Base-by-base conservation (phyloP, 352 stramenopile genomes). In the Globisporangium perplexum region DNA sequence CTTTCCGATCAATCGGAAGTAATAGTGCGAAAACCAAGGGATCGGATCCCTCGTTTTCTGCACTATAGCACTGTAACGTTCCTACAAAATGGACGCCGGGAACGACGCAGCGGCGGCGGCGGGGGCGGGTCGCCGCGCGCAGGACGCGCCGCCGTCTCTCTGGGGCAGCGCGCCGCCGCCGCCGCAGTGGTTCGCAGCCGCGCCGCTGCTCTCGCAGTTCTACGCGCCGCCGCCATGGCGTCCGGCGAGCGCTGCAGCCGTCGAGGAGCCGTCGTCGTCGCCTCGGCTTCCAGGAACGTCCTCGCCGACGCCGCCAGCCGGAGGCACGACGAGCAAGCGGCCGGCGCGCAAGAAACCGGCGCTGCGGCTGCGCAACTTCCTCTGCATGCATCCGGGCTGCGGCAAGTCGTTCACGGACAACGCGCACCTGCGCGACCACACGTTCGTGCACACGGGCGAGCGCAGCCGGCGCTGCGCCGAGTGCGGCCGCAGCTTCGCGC, bases 351-450 rank as follows among this genome's bases (percentile, higher is more conserved):
- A 83, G 54, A 59, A 64, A 26, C 53, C 66, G 14, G 62, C 71
- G 3, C 63, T 77, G 53, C 77, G 77, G 10, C 72, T 88, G 57
- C 74, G 74, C 47, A 88, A 86, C 41, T 88, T 88, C 26, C 60
- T 83, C 20, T 86, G 77, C 45, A 81, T 81, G 55, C 72, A 88
- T 50, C 74, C 74, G 51, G 70, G 68, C 17, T 88, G 77, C 50
- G 74, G 71, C 47, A 88, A 88, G 58, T 81, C 74, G 23, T 88
- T 88, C 53, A 72, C 72, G 17, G 74, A 86, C 62, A 88, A 79
- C 53, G 77, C 77, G 35, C 74, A 88, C 43, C 59, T 86, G 47
- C 62, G 74, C 53, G 74, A 88, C 55, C 77, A 88, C 60, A 88
- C 72, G 31, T 76, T 86, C 35, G 77, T 88, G n/a, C 77, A 88